phyloP scores from a whole-genome alignment of 371 early-diverging fungal genomes.

The Dentiscutata heterogama region DNA sequence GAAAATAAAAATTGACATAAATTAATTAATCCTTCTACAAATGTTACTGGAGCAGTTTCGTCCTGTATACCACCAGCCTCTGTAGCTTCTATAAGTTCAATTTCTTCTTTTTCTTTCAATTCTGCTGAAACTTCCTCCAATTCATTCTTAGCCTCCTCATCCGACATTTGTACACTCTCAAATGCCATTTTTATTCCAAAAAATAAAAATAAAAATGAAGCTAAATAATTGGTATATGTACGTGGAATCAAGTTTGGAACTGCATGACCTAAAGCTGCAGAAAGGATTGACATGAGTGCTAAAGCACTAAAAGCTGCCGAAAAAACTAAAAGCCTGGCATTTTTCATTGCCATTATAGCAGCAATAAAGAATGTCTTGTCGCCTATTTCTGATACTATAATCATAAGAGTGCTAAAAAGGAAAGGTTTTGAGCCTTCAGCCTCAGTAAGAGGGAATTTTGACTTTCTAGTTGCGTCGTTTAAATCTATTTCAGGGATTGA shows the following conservation, averaged over 20 bases:
- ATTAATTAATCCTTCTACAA: constrained; percentile 66
- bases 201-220: constrained; percentile 85
- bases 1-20: constrained; percentile 80
- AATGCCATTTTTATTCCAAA: constrained; percentile 92
- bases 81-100: constrained; percentile 64
- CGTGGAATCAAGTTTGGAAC: constrained; percentile 88
- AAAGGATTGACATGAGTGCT: constrained; percentile 93
- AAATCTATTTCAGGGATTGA: no score
- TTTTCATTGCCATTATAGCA: constrained; percentile 96
- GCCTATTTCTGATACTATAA: constrained; percentile 94
- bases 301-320: constrained; percentile 88
- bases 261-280: constrained; percentile 91
- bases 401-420: constrained; percentile 66
- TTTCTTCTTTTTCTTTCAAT: constrained; percentile 75
- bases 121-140: constrained; percentile 90
- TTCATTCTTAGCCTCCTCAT: constrained; percentile 88
- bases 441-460: background rate
- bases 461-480: no score
- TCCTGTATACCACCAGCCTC: constrained; percentile 50
- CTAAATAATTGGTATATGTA: constrained; percentile 84
- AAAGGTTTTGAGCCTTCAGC: constrained; percentile 22
- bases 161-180: constrained; percentile 90
- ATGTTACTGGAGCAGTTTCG: constrained; percentile 39
- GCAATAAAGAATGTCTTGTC: constrained; percentile 98
- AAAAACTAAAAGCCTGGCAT: constrained; percentile 88